phyloP scores from a whole-genome alignment of 495 filamentous ascomycete species.

The Hyaloscypha variabilis region DNA sequence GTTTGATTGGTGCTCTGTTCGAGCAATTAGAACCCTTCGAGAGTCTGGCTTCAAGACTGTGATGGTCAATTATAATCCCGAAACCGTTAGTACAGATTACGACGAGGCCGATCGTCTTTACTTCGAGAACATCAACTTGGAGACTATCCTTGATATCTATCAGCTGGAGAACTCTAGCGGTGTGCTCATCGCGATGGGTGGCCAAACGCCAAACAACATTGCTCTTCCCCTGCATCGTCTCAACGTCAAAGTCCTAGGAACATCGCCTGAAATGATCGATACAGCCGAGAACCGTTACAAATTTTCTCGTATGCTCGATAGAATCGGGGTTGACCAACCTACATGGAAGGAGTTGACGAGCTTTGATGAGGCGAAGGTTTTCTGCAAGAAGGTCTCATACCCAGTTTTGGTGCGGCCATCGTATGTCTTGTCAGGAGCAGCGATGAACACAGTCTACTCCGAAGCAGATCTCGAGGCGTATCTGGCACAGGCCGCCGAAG shows the following conservation, averaged over 20 bases:
- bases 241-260: slow-evolving; percentile 90
- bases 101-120: slow-evolving; percentile 95
- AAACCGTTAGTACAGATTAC: slow-evolving; percentile 94
- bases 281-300: slow-evolving; percentile 97
- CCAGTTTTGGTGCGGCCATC: slow-evolving; percentile 92
- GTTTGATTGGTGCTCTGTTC: slow-evolving; percentile 99
- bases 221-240: slow-evolving; percentile 84
- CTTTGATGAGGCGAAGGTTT: slow-evolving; percentile 80
- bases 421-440: slow-evolving; percentile 95
- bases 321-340: slow-evolving; percentile 94
- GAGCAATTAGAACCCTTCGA: slow-evolving; percentile 90
- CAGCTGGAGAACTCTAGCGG: slow-evolving; percentile 84
- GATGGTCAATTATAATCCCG: slow-evolving; percentile 98
- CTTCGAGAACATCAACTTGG: slow-evolving; percentile 96
- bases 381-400: slow-evolving; percentile 84
- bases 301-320: slow-evolving; percentile 95
- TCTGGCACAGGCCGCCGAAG: slow-evolving; percentile 83
- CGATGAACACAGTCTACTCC: slow-evolving; percentile 96
- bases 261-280: slow-evolving; percentile 98
- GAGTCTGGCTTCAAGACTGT: slow-evolving; percentile 91
- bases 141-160: slow-evolving; percentile 95
- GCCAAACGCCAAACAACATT: slow-evolving; percentile 98
- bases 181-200: slow-evolving; percentile 97
- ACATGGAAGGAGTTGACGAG: slow-evolving; percentile 97
- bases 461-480: slow-evolving; percentile 86